Evolutionary conservation across 2,329 filamentous ascomycete species (phyloP), one percentile per base, ranked within the genome.

Genomic region (Neoarthrinium moseri): DNA sequence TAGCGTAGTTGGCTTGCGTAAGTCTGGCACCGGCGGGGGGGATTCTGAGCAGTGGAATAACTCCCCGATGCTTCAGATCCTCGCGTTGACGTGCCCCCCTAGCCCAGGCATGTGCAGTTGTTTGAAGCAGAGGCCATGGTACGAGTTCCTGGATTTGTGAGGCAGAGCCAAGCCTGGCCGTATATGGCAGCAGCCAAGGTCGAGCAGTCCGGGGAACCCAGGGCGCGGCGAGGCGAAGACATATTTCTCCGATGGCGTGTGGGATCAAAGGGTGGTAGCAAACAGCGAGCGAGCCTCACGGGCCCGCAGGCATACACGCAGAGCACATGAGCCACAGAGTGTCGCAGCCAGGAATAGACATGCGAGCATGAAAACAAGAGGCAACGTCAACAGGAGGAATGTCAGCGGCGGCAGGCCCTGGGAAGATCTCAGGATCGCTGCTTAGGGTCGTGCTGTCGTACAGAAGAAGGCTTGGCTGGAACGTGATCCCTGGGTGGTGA

Each of bases 81-180:
- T 33, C 39, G 27, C n/a, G 39, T 43, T 43, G 39, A 43, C 39
- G 39, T 33, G 39, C 26, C 39, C 39, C n/a, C n/a, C n/a, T n/a
- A 12, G 22, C 15, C 18, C 17, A 11, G 20, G 20, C 26, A 32
- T 34, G 27, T 32, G 17, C 18, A 21, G 23, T 43, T n/a, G 17
- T 43, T 10, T 8, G 20, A 20, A 21, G 18, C n/a, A 18, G 18
- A 18, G 18, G 18, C n/a, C 35, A 37, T 18, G 32, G 32, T 15
- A 34, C 32, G 32, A 15, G 32, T 34, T 34, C 18, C 32, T 34
- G 32, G n/a, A 34, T 34, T 10, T 15, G 32, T 34, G 6, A n/a
- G n/a, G n/a, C n/a, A n/a, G 20, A 23, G 18, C n/a, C n/a, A n/a
- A n/a, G n/a, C 17, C n/a, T 37, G n/a, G 18, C 13, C 2, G 35